Evolutionary conservation across 305 asterid species (phyloP), one percentile per base, ranked within the genome.

Genomic region (Ajuga reptans): DNA sequence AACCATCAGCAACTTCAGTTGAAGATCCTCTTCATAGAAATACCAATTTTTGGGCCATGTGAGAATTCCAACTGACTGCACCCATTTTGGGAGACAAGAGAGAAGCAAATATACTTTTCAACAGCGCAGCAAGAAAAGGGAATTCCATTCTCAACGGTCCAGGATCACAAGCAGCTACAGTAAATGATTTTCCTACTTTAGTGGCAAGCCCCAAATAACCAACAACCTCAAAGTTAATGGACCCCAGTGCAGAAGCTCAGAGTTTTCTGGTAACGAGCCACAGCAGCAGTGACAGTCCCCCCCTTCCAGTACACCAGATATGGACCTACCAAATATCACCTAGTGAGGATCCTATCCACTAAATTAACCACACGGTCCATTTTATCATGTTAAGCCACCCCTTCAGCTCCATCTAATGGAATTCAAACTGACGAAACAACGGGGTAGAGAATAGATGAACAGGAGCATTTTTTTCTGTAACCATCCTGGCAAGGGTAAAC

Each of bases 151-250:
- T 43, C 66, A 15, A 53, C 60, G 43, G 53, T 43, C 54, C 52
- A 31, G 8, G 24, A 54, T 39, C 72, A 62, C 33, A 54, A 16
- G 36, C 60, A 54, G 46, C 17, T 54, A 62, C 8, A 63, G 16
- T 16, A 14, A 41, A 54, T 45, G 52, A 18, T 62, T 54, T 17
- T 60, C 54, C 47, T 12, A 18, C 31, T 21, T 21, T 21, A 64
- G 36, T 64, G 27, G n/a, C 51, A 66, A 65, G 18, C 55, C 60
- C 68, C 73, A 64, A 47, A 51, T 33, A 34, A 15, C 55, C 54
- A 49, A 41, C 64, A 75, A 69, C 37, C 65, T 34, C 49, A 64
- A 71, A 46, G 17, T 16, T 66, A 63, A 50, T 39, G 12, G 60
- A 56, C 39, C 27, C 5, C 52, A 65, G 18, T 7, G 18, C 15